Base-by-base conservation (phyloP, 1,284 basidiomycete species). In the Microbotryomycetes sp. region DNA sequence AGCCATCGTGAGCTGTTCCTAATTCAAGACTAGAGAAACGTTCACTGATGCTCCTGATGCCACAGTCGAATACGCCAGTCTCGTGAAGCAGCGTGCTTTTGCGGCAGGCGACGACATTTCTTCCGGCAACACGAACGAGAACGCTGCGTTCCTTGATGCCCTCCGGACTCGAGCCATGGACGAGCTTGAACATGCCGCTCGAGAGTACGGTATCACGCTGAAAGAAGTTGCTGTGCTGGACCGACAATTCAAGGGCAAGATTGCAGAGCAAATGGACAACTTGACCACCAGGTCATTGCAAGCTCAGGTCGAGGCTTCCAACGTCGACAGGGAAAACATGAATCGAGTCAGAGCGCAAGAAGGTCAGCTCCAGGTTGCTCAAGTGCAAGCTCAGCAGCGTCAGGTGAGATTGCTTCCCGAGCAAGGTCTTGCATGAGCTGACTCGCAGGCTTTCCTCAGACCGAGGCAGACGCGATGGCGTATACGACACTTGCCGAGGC, bases 161-260 rank as follows among this genome's bases (percentile, higher is more conserved):
- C 78, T 89, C 49, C 77, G 86, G 45, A 86, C 84, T 4, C 83
- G 85, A 51, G 87, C 87, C 7, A 87, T 89, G 86, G 87, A 89
- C 71, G 87, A 89, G 59, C 81, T 89, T 77, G 84, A 85, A 60
- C 77, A 82, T 60, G 87, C 87, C 28, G 86, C 87, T 2, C 74
- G 86, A 28, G 87, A 88, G 68, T 89, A 88, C 65, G 87, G 87
- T 11, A 89, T 88, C 58, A 76, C 86, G 26, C 73, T 88, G 57
- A 87, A 87, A 73, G 86, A 88, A 67, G 81, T 88, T 27, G 86
- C 87, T 62, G 87, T 89, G 59, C 88, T 89, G 60, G 87, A 89
- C 72, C 79, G 86, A 41, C 85, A 88, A 69, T 89, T 89, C 78
- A 88, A 88, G 76, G 87, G 79, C 35, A 81, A 88, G 66, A 87